Evolutionary conservation across 2,329 filamentous ascomycete genomes (phyloP).

Genomic region (Apiospora malaysiana): DNA sequence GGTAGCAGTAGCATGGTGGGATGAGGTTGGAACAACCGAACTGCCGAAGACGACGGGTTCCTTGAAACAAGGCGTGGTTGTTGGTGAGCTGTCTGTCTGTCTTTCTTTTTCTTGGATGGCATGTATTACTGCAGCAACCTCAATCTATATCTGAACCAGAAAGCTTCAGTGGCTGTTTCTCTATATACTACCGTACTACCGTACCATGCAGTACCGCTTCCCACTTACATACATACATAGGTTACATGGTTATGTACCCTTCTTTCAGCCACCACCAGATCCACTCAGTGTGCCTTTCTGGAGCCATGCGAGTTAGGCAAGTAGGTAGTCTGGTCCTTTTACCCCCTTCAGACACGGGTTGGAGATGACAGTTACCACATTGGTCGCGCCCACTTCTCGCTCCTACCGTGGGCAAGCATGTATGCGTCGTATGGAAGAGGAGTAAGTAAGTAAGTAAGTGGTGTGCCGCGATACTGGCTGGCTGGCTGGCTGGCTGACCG

Average conservation of each 20-base stretch:
- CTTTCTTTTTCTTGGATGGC: not conserved
- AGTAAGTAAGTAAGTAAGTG: not conserved
- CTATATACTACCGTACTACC: too few species aligned
- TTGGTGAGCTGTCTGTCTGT: not conserved
- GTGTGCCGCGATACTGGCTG: not conserved
- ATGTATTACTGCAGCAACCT: too few species aligned
- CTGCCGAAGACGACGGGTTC: not conserved
- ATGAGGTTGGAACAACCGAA: not conserved
- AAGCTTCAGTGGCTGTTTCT: not conserved
- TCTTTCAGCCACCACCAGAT: not conserved
- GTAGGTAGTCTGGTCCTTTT: not conserved
- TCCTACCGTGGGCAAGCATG: too few species aligned
- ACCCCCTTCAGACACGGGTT: not conserved
- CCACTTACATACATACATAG: too few species aligned
- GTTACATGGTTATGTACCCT: too few species aligned
- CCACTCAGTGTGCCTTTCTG: too few species aligned
- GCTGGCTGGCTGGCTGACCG: too few species aligned
- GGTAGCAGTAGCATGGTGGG: not conserved
- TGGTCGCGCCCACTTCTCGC: too few species aligned
- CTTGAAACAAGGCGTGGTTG: slow-evolving; percentile 10
- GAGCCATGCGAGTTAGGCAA: too few species aligned
- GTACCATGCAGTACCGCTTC: too few species aligned
- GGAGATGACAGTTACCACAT: not conserved
- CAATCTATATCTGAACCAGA: slow-evolving; percentile 1
- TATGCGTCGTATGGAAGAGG: not conserved